A percentile compares a stretch with the other conserved stretches of the same genome.
Conservation (phyloP, 2,329 filamentous ascomycete genomes). For the Cordyceps fumosorosea region DNA sequence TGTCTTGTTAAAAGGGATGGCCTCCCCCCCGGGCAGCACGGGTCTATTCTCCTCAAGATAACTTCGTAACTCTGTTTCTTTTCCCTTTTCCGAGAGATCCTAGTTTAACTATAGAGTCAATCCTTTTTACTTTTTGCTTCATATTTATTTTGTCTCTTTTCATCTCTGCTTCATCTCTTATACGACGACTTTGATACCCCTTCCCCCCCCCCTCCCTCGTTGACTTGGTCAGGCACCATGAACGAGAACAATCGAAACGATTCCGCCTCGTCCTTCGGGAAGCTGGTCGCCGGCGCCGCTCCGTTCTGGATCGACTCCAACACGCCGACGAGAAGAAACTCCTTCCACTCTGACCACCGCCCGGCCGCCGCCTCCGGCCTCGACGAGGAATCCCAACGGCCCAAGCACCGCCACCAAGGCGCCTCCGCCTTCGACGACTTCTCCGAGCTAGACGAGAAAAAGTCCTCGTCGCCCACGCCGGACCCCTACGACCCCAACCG, state of each 20-base stretch:
- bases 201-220: neutral
- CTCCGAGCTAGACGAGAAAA: neutral
- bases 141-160: neutral
- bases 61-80: neutral
- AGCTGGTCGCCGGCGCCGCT: neutral
- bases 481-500: conserved; percentile 19
- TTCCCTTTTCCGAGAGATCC: neutral
- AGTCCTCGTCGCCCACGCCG: neutral
- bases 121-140: neutral
- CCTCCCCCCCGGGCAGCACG: neutral
- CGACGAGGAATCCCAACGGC: conserved; percentile 4
- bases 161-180: neutral
- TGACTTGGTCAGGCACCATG: conserved; percentile 2
- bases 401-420: neutral
- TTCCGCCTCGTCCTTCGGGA: conserved; percentile 1
- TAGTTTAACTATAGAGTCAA: neutral
- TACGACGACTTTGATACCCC: neutral
- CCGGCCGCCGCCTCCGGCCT: neutral
- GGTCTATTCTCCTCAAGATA: neutral
- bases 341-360: neutral
- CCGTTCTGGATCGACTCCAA: conserved; percentile 8
- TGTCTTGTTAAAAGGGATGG: neutral
- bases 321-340: conserved; percentile 10
- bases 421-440: neutral
- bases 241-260: neutral